phyloP scores from a whole-genome alignment of 73 alveolate species.

The Stentor coeruleus region DNA sequence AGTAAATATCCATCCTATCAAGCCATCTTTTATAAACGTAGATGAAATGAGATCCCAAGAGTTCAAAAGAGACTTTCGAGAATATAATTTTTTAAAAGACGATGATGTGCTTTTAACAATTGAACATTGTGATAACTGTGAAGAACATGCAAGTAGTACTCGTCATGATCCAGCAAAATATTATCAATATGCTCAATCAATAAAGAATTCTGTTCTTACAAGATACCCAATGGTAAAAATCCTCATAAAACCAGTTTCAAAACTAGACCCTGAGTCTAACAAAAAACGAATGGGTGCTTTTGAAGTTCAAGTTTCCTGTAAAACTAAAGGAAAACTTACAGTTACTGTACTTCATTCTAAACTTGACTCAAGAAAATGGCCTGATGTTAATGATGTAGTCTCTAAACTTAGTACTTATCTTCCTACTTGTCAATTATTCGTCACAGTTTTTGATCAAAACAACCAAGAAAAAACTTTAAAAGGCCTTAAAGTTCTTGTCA shows the following conservation, averaged over 20 bases:
- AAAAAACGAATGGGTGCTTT: conserved; percentile 36
- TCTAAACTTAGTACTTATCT: conserved; percentile 31
- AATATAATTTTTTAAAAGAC: conserved; percentile 8
- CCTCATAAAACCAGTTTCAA: conserved; percentile 43
- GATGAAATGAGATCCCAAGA: background rate
- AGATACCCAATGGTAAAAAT: conserved; percentile 51
- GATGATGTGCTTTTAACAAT: conserved; percentile 15
- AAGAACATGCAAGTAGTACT: conserved; percentile 44
- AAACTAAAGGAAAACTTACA: conserved; percentile 34
- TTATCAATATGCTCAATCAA: conserved; percentile 31
- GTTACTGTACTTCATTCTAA: conserved; percentile 37
- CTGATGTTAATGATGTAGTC: conserved; percentile 29
- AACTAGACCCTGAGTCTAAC: conserved; percentile 33
- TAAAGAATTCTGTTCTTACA: conserved; percentile 36
- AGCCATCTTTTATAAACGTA: background rate
- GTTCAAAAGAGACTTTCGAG: background rate
- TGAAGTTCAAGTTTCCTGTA: conserved; percentile 38
- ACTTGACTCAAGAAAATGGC: conserved; percentile 43
- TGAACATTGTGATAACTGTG: conserved; percentile 42
- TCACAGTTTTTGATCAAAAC: conserved; percentile 19
- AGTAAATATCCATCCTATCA: background rate
- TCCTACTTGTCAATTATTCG: conserved; percentile 19
- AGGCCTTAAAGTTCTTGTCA: conserved; percentile 20
- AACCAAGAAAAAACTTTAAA: background rate
- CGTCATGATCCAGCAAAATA: conserved; percentile 51